A percentile compares a stretch with the other conserved stretches of the same genome.
Conservation (phyloP, 2,329 filamentous ascomycete species). For the Alternaria gaisen region DNA sequence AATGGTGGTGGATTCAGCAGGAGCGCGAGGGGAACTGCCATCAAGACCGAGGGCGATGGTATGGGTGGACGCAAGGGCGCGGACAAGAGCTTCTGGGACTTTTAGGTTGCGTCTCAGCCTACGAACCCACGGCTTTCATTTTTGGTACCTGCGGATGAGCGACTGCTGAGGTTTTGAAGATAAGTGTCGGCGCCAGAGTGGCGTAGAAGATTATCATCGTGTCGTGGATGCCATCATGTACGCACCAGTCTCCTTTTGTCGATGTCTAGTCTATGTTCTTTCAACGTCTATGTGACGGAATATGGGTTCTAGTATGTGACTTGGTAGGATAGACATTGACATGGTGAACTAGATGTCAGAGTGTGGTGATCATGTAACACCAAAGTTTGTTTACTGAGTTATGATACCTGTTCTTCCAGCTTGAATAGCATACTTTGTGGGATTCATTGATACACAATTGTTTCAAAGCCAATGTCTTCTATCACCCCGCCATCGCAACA, state of each 20-base stretch:
- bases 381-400: neutral
- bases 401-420: neutral
- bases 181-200: neutral
- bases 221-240: neutral
- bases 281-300: neutral
- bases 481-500: neutral
- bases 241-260: neutral
- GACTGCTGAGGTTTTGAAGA: neutral
- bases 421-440: neutral
- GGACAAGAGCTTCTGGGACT: constrained; percentile 42
- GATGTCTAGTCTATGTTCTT: neutral
- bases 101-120: constrained; percentile 23
- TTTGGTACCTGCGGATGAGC: constrained; percentile 1
- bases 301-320: neutral
- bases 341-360: neutral
- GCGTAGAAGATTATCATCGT: neutral
- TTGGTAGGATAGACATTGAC: neutral
- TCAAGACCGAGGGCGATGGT: constrained; percentile 51
- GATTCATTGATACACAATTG: neutral
- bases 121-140: neutral
- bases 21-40: constrained; percentile 32
- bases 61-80: constrained; percentile 52
- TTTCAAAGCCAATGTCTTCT: neutral
- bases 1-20: constrained; percentile 8
- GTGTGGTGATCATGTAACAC: neutral